Conservation (phyloP, 2,329 filamentous ascomycete species). For the Cladobotryum protrusum region DNA sequence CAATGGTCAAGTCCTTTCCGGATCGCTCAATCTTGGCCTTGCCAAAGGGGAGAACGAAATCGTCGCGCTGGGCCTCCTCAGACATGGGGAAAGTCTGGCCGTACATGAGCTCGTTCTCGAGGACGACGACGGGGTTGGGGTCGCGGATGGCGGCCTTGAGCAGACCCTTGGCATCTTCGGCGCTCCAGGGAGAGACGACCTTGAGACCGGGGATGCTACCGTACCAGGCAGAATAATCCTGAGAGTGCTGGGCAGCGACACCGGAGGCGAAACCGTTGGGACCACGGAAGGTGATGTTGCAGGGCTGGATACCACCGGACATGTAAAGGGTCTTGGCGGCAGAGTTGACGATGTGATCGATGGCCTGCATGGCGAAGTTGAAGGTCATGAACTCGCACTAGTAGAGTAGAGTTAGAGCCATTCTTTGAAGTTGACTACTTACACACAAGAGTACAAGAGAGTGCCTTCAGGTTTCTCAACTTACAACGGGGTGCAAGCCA, state of each 20-base stretch:
- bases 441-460: background rate
- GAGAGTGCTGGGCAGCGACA: conserved; percentile 96
- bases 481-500: conserved; percentile 86
- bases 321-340: conserved; percentile 99
- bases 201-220: conserved; percentile 96
- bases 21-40: conserved; percentile 98
- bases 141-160: conserved; percentile 97
- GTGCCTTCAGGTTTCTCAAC: conserved; percentile 29
- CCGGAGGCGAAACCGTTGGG: conserved; percentile 96
- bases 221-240: conserved; percentile 99
- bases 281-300: conserved; percentile 98
- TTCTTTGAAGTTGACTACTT: background rate
- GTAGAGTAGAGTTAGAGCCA: background rate
- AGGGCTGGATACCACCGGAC: conserved; percentile 98
- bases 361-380: conserved; percentile 99
- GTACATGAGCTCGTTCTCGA: conserved; percentile 89
- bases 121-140: conserved; percentile 89
- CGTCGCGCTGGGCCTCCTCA: conserved; percentile 88
- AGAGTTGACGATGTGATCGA: conserved; percentile 99
- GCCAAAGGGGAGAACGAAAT: conserved; percentile 95
- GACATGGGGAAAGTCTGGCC: conserved; percentile 95
- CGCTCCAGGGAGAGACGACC: conserved; percentile 92
- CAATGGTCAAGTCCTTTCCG: conserved; percentile 94
- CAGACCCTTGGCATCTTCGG: conserved; percentile 97
- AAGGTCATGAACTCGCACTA: conserved; percentile 99